Conservation (phyloP, 106 monocot species). For the Dendrobium nobile region DNA sequence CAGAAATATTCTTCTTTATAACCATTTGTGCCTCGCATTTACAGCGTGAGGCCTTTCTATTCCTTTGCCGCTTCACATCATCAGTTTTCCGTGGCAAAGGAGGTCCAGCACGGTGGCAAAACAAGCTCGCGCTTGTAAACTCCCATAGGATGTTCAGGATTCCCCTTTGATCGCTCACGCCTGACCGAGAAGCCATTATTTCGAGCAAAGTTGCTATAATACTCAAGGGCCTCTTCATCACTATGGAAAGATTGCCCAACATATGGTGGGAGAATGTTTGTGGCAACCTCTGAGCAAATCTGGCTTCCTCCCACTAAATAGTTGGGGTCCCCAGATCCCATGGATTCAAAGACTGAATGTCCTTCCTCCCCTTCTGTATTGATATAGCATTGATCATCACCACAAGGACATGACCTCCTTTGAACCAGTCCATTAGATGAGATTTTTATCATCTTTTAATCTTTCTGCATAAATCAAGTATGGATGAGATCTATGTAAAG, state of each 20-base stretch:
- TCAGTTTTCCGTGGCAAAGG: slow-evolving; percentile 39
- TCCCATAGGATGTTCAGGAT: slow-evolving; percentile 67
- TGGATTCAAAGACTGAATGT: slow-evolving; percentile 6
- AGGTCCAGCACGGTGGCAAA: slow-evolving; percentile 68
- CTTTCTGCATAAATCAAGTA: neutral
- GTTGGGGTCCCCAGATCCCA: slow-evolving; percentile 18
- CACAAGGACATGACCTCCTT: slow-evolving; percentile 38
- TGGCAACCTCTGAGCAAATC: slow-evolving; percentile 6
- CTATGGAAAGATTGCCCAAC: slow-evolving; percentile 64
- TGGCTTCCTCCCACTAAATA: slow-evolving; percentile 19
- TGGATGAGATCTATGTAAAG: neutral
- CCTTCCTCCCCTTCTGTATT: slow-evolving; percentile 17
- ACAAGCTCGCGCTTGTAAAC: slow-evolving; percentile 77
- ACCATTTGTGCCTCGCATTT: slow-evolving; percentile 85
- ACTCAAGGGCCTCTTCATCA: slow-evolving; percentile 77
- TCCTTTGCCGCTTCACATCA: slow-evolving; percentile 53
- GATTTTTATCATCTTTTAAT: slow-evolving; percentile 6
- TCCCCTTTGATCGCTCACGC: slow-evolving; percentile 79
- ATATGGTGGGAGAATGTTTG: slow-evolving; percentile 29
- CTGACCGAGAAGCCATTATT: slow-evolving; percentile 71
- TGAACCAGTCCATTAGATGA: slow-evolving; percentile 1
- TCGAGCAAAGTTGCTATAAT: slow-evolving; percentile 58
- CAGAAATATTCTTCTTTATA: slow-evolving; percentile 53
- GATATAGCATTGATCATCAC: slow-evolving; percentile 32
- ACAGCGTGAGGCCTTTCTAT: slow-evolving; percentile 60